Conservation (phyloP, 257 asterid species). For the Ehretia macrophylla region DNA sequence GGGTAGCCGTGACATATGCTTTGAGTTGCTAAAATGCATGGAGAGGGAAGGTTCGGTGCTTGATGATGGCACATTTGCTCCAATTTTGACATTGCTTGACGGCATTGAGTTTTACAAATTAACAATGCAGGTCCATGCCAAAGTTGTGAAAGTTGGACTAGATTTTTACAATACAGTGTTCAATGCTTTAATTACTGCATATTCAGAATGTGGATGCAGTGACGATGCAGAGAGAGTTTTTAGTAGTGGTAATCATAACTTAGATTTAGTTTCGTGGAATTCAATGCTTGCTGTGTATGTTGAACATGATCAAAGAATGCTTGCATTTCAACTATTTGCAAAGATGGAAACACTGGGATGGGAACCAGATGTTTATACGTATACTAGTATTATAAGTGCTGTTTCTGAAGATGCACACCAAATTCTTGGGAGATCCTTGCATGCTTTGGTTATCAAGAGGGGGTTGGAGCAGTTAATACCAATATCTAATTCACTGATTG, state of each 20-base stretch:
- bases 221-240: conserved; percentile 50
- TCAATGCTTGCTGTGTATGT: conserved; percentile 73
- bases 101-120: conserved; percentile 31
- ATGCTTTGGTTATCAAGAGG: conserved; percentile 57
- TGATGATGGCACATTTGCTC: conserved; percentile 81
- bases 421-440: conserved; percentile 59
- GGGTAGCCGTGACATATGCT: conserved; percentile 37
- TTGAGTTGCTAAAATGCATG: conserved; percentile 51
- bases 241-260: conserved; percentile 36
- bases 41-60: conserved; percentile 45
- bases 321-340: conserved; percentile 51
- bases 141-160: conserved; percentile 56
- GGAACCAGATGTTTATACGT: conserved; percentile 64
- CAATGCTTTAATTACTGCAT: conserved; percentile 67
- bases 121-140: conserved; percentile 67
- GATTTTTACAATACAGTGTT: conserved; percentile 52
- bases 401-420: conserved; percentile 33
- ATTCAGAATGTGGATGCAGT: conserved; percentile 58
- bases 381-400: conserved; percentile 55
- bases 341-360: conserved; percentile 54
- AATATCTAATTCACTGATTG: conserved; percentile 55
- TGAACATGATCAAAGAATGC: conserved; percentile 33
- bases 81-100: conserved; percentile 59
- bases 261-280: conserved; percentile 80
- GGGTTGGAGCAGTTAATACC: conserved; percentile 60